Percentiles rank a stretch among this genome's conserved stretches.
Conservation (phyloP, 805 yeast species). For the Saturnispora gosingensis region DNA sequence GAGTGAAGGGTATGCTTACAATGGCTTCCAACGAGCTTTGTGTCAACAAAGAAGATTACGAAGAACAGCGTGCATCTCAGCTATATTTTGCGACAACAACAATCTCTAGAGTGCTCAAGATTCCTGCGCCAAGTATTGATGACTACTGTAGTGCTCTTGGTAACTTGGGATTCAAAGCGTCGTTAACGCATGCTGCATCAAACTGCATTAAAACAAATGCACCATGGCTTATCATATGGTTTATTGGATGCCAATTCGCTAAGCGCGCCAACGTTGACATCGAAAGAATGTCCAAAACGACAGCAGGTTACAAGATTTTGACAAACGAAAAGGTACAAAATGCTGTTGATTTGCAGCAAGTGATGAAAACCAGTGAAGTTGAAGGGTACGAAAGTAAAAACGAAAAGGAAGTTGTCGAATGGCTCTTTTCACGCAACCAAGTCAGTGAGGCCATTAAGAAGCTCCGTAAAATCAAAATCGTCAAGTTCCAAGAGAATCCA, state of each 20-base stretch:
- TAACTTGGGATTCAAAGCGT: constrained; percentile 70
- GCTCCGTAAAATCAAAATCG: constrained; percentile 68
- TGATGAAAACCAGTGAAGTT: constrained; percentile 7
- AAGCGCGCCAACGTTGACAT: constrained; percentile 33
- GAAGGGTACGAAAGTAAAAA: constrained; percentile 17
- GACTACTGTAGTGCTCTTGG: constrained; percentile 72
- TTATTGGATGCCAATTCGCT: constrained; percentile 58
- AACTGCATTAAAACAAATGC: constrained; percentile 87
- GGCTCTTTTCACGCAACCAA: constrained; percentile 55
- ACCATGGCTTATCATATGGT: constrained; percentile 72
- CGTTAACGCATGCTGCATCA: constrained; percentile 82
- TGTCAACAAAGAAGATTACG: constrained; percentile 6
- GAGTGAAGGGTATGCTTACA: constrained; percentile 90
- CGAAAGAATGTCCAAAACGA: constrained; percentile 36
- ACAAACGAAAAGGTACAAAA: constrained; percentile 32
- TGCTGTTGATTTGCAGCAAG: constrained; percentile 24
- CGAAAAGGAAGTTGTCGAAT: constrained; percentile 19
- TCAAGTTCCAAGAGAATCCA: constrained; percentile 88
- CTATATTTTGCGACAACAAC: constrained; percentile 80
- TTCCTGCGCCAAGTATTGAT: constrained; percentile 76
- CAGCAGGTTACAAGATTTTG: constrained; percentile 52
- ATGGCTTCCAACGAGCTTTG: constrained; percentile 65
- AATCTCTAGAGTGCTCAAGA: constrained; percentile 63
- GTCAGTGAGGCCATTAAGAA: constrained; percentile 47
- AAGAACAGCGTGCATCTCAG: constrained; percentile 35